phyloP scores from a whole-genome alignment of 345 rosid species.

The Sapria himalayana region DNA sequence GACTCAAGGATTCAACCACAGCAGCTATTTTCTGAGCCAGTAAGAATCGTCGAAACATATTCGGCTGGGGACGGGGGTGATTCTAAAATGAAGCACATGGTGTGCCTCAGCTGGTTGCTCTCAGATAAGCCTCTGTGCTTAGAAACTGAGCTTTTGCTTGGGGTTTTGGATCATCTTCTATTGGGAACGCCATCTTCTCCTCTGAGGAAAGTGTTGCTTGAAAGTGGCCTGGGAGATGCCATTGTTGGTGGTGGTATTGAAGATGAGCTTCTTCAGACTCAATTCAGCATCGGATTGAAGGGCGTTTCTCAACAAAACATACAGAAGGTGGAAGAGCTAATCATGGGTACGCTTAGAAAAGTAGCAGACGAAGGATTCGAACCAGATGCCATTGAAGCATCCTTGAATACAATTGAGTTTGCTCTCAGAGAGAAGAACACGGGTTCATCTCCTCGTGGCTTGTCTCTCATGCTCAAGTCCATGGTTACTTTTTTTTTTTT shows the following conservation, averaged over 20 bases:
- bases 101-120: conserved; percentile 80
- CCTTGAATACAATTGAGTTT: conserved; percentile 95
- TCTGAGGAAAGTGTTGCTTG: conserved; percentile 66
- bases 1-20: conserved; percentile 44
- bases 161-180: conserved; percentile 86
- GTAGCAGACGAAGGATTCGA: conserved; percentile 87
- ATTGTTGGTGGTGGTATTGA: conserved; percentile 78
- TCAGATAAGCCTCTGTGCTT: conserved; percentile 70
- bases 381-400: conserved; percentile 78
- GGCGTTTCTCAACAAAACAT: conserved; percentile 61
- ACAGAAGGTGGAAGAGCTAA: conserved; percentile 55
- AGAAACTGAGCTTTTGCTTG: conserved; percentile 75
- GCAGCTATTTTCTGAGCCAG: conserved; percentile 48
- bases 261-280: conserved; percentile 93
- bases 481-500: conserved; percentile 17
- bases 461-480: conserved; percentile 88
- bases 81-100: conserved; percentile 79
- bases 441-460: conserved; percentile 95
- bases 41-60: conserved; percentile 64
- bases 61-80: conserved; percentile 72
- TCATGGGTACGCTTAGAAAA: conserved; percentile 48
- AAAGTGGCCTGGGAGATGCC: conserved; percentile 92
- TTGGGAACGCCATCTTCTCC: conserved; percentile 96
- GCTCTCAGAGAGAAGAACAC: conserved; percentile 93
- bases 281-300: conserved; percentile 81